Base-by-base conservation (phyloP, 805 yeast species). In the Saccharomyces eubayanus region DNA sequence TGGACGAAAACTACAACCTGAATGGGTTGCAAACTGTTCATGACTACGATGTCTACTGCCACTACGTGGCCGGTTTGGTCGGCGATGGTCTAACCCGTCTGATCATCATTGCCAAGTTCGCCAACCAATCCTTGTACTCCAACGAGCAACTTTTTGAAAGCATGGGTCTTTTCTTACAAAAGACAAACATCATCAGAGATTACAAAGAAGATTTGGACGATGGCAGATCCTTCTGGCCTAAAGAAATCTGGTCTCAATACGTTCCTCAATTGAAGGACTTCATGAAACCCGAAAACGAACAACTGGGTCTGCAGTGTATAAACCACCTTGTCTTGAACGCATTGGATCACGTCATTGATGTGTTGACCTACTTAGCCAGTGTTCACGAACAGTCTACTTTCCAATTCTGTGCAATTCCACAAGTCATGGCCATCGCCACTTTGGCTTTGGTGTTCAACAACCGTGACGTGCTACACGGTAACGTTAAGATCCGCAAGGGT, bases 371-470 rank as follows among this genome's bases (percentile, higher is more conserved):
- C 68, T 76, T 94, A 53, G 79, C 92, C 16, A 75, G 83, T 57
- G 80, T 94, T 50, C 79, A 79, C 55, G 99, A 94, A 67, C 87
- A 85, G 56, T 82, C 96, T 1, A 73, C 85, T 50, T 94, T 89
- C 76, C 86, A 84, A 62, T 94, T 94, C 75, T 91, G 97, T 74
- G 89, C 97, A 10, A 94, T 94, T 66, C 99, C 99, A 20, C 99
- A 94, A 74, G 97, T 92, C 20, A 94, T 94, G 99, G 97, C 98
- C 40, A 87, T 94, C 69, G 97, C 99, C 14, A 89, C 98, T 1
- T 77, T 94, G 62, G 89, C 92, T 24, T 75, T 84, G 51, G 86
- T 94, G 31, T 91, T 86, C 78, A 83, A 86, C 66, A 94, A 94
- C 73, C 84, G 85, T 3, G 65, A 74, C 2, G 86, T 92, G 2